Evolutionary conservation across 768 basidiomycete genomes (phyloP), one percentile per base, ranked within the genome.

Genomic region (Trametes maxima): DNA sequence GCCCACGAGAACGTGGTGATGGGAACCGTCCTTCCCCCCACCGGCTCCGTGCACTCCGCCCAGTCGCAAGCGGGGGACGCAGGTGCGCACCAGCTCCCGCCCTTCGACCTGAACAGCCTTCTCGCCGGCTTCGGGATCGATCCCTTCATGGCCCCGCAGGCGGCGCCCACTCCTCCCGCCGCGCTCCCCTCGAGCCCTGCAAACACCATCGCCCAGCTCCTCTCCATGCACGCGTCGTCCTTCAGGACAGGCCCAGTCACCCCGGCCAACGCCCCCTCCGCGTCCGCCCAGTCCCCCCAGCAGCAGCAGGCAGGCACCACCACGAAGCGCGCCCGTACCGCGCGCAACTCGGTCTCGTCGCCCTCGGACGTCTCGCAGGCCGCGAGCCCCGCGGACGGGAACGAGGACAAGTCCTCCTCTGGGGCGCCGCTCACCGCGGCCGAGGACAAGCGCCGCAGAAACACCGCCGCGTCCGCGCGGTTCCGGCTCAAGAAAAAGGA

Each of bases 401-500:
- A 69, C 48, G 73, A 76, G 24, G 59, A 67, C 16, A 73, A 74
- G 47, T 24, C 66, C 8, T 24, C 66, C 8, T 59, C 72, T 10
- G 55, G 45, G 3, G 67, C 46, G 7, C 54, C 76, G 0, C 21
- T 85, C 2, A 82, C 82, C 7, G 78, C 87, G 5, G 74, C 88
- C 0, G 94, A 96, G 74, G 94, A 96, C 75, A 96, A 96, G 72
- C 88, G 94, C n/a, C 83, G 94, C 59, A 80, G 94, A 47, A 97
- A 97, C 73, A 97, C 94, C 0, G 92, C 92, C 1, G 94, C 94
- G 0, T 93, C 90, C 54, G 94, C 94, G 35, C 90, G 94, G 8
- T 97, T 97, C 82, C 84, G 94, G 60, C 75, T 94, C 70, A 97
- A 96, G 83, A 97, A 97, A 82, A 97, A 97, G 79, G 93, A 95